phyloP scores from a whole-genome alignment of 163 green algal genomes.

The Chlorella variabilis region DNA sequence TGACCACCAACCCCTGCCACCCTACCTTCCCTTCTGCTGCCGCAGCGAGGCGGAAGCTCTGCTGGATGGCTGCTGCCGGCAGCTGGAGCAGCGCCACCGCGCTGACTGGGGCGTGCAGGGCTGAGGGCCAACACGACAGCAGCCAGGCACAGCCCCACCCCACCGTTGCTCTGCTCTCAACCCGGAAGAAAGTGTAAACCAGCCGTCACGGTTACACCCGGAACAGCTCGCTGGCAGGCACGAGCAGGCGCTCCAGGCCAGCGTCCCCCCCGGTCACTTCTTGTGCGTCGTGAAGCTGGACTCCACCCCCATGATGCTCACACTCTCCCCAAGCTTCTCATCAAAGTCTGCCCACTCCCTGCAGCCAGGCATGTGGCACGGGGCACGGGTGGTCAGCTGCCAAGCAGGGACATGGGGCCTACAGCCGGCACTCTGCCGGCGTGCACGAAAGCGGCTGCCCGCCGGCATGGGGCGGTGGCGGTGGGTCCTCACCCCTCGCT shows the following conservation, averaged over 20 bases:
- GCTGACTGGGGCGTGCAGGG: conserved; percentile 12
- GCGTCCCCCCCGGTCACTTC: too few relatives aligned
- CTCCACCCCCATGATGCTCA: conserved; percentile 76
- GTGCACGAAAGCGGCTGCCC: not conserved
- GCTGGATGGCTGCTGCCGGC: conserved; percentile 16
- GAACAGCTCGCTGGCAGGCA: too few relatives aligned
- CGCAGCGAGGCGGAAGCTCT: conserved; percentile 6
- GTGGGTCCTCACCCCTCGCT: conserved; percentile 44
- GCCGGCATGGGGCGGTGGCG: not conserved
- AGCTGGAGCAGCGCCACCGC: conserved; percentile 6
- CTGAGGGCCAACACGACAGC: not conserved
- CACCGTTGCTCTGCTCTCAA: too few relatives aligned
- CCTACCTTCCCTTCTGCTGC: not conserved
- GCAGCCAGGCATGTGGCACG: not conserved
- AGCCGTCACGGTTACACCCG: too few relatives aligned
- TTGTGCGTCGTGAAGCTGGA: conserved; percentile 71
- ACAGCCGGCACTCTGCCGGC: too few relatives aligned
- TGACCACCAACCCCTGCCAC: not conserved
- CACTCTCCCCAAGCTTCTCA: conserved; percentile 70
- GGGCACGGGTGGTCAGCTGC: not conserved
- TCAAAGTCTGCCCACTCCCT: conserved; percentile 85
- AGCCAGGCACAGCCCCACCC: too few relatives aligned
- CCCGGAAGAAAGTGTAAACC: too few relatives aligned
- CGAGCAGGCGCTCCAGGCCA: too few relatives aligned
- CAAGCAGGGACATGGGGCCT: not conserved